Conservation (phyloP, 1,284 basidiomycete species). For the Papiliotrema terrestris region DNA sequence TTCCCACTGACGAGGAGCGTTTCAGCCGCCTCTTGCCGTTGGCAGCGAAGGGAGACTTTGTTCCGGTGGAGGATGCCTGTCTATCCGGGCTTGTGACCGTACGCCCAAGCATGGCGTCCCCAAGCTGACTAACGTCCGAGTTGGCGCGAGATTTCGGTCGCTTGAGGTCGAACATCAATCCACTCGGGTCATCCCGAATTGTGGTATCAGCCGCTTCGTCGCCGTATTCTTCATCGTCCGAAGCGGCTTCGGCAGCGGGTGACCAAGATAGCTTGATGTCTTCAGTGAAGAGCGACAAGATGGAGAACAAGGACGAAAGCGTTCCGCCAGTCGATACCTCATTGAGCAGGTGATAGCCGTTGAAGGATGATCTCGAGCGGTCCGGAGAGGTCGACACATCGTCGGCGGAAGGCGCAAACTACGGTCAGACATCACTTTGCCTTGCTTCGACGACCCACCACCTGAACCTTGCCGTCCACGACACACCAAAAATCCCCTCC, state of each 20-base stretch:
- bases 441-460: conserved; percentile 23
- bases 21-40: neutral
- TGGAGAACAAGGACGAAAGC: conserved; percentile 91
- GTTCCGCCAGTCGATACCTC: conserved; percentile 94
- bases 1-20: conserved; percentile 1
- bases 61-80: neutral
- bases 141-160: conserved; percentile 33
- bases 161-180: neutral
- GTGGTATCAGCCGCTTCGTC: conserved; percentile 27
- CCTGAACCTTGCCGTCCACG: conserved; percentile 71
- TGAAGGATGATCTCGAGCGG: conserved; percentile 54
- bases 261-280: conserved; percentile 88
- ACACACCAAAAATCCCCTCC: conserved; percentile 95
- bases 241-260: conserved; percentile 43
- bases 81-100: conserved; percentile 5
- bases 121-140: conserved; percentile 48
- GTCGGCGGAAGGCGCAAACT: conserved; percentile 58
- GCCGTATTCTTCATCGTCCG: conserved; percentile 45
- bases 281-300: conserved; percentile 92
- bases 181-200: neutral
- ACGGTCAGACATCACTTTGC: neutral
- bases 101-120: conserved; percentile 18
- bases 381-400: conserved; percentile 23
- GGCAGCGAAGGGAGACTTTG: neutral
- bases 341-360: conserved; percentile 89